These are phyloP conservation scores for Neofusicoccum umdonicola DNA, from an alignment of 2,329 filamentous ascomycete genomes.

Conservation along the genomic window DNA sequence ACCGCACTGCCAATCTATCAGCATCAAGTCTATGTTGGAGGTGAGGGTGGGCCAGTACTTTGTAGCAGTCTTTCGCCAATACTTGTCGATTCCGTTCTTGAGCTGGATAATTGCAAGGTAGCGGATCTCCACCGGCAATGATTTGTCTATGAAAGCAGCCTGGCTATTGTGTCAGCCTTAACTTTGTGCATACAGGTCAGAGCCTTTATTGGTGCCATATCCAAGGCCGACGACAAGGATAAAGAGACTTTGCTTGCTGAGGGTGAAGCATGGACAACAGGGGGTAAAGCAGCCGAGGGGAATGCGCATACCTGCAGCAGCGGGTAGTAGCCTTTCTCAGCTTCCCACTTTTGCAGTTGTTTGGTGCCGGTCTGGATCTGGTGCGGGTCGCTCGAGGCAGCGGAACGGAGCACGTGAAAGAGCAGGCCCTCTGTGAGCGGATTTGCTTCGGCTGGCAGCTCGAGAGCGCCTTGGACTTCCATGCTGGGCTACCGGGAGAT, in stretches of 20 bases:
- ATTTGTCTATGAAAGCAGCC: slow-evolving; percentile 78
- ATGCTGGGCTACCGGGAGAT: slow-evolving; percentile 20
- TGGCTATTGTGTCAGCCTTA: slow-evolving; percentile 37
- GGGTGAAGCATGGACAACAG: neutral
- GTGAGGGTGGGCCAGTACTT: slow-evolving; percentile 46
- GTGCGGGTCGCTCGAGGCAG: slow-evolving; percentile 46
- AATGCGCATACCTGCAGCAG: slow-evolving; percentile 40
- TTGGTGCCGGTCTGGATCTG: slow-evolving; percentile 53
- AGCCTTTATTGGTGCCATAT: too few species aligned
- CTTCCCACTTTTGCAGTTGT: slow-evolving; percentile 53
- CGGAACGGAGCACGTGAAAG: slow-evolving; percentile 48
- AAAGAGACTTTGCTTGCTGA: neutral
- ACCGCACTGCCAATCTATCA: slow-evolving; percentile 49
- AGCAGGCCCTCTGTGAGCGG: slow-evolving; percentile 50
- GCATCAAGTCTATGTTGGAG: slow-evolving; percentile 14
- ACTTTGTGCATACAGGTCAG: neutral
- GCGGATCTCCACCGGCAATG: slow-evolving; percentile 72
- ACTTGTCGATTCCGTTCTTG: slow-evolving; percentile 94
- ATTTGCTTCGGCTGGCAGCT: slow-evolving; percentile 77
- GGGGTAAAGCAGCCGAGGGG: neutral
- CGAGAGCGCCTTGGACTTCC: slow-evolving; percentile 52
- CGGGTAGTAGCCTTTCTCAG: slow-evolving; percentile 46
- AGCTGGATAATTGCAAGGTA: slow-evolving; percentile 91
- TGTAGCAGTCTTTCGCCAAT: slow-evolving; percentile 81
- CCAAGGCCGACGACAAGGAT: too few species aligned